Evolutionary conservation across 225 moss, liverwort and hornwort species (phyloP).

Genomic region (Climacium dendroides): DNA sequence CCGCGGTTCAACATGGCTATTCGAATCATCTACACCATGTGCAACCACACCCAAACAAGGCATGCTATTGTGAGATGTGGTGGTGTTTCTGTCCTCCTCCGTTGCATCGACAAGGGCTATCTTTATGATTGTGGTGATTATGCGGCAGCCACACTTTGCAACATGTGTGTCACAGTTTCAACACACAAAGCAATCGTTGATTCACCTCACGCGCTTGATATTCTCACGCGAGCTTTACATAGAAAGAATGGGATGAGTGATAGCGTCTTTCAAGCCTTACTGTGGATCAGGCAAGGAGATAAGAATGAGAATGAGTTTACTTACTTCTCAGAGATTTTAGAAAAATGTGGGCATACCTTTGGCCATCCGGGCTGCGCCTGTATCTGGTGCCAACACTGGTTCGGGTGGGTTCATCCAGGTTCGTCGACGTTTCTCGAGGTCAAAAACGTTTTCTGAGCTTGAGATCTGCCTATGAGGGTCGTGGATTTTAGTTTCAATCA

Average conservation of each 20-base stretch:
- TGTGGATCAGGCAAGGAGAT: not conserved
- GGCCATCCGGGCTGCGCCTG: conserved; percentile 17
- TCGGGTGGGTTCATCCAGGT: accelerated
- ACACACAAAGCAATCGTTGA: conserved; percentile 24
- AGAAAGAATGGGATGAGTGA: not conserved
- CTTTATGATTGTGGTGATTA: accelerated
- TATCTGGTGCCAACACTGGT: conserved; percentile 11
- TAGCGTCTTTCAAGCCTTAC: not conserved
- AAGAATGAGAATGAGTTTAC: not conserved
- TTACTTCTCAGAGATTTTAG: not conserved
- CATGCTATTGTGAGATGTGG: conserved; percentile 12
- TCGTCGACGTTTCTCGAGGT: not conserved
- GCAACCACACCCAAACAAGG: not conserved
- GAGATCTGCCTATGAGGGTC: not conserved
- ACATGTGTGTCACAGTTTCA: conserved; percentile 20
- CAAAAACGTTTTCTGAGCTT: not conserved
- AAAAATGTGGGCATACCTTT: conserved; percentile 13
- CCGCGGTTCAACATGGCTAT: conserved; percentile 20
- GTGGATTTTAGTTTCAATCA: not conserved
- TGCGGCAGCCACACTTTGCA: not conserved
- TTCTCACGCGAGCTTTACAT: conserved; percentile 11
- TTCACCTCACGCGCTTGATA: not conserved
- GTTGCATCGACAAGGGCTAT: not conserved
- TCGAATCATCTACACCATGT: conserved; percentile 11
- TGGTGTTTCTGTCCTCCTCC: conserved; percentile 20